These are phyloP conservation scores for Entomortierella chlamydospora DNA, from an alignment of 192 early-diverging fungal species.

Conservation along the genomic window DNA sequence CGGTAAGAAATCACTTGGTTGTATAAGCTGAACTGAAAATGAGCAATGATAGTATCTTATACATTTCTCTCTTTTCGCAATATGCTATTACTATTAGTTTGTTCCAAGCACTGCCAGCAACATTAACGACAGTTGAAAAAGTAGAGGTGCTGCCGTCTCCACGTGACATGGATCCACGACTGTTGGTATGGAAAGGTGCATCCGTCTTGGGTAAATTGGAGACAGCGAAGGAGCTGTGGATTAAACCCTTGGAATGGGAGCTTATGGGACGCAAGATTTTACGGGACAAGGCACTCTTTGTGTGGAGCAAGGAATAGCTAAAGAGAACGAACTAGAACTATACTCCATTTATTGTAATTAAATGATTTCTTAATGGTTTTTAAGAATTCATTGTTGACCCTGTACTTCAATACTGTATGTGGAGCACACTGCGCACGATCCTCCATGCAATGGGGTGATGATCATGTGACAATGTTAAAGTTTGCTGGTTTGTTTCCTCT, in stretches of 20 bases:
- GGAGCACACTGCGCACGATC: too few species aligned
- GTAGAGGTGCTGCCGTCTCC: slow-evolving; percentile 81
- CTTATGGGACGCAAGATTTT: slow-evolving; percentile 74
- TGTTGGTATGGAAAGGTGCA: slow-evolving; percentile 91
- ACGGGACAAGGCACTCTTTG: slow-evolving; percentile 73
- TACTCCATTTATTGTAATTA: too few species aligned
- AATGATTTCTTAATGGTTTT: too few species aligned
- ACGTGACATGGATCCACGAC: slow-evolving; percentile 83
- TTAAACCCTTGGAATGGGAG: slow-evolving; percentile 77
- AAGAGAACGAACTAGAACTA: too few species aligned
- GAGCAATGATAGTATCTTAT: too few species aligned
- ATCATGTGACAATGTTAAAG: too few species aligned
- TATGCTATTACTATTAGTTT: slow-evolving; percentile 14
- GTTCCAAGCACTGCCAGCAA: slow-evolving; percentile 48
- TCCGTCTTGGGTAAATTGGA: slow-evolving; percentile 84
- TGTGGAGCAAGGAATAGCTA: slow-evolving; percentile 62
- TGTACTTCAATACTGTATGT: too few species aligned
- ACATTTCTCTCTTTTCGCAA: too few species aligned
- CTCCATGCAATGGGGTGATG: too few species aligned
- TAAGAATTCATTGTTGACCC: too few species aligned
- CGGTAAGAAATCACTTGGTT: slow-evolving; percentile 47
- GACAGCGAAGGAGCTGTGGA: slow-evolving; percentile 83
- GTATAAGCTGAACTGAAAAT: not conserved
- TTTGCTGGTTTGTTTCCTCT: too few species aligned
- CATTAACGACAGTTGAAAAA: slow-evolving; percentile 58